phyloP scores from a whole-genome alignment of 805 yeast species.

The Saccharomycopsis microspora region DNA sequence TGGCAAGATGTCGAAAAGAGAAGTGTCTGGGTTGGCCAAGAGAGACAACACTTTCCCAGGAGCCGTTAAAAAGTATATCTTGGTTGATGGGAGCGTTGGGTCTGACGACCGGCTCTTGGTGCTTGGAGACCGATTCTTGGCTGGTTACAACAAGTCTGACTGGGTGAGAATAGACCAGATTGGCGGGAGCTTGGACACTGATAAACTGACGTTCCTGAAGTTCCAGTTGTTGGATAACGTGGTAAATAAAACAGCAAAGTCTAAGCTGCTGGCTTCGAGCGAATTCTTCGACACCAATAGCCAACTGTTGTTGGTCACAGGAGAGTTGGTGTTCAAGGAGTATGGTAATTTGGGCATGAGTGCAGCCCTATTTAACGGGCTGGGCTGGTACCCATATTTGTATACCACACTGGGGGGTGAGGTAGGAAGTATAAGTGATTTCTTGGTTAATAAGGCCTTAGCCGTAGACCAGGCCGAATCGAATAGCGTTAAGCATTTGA shows the following conservation, averaged over 20 bases:
- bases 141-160: slow-evolving; percentile 20
- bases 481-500: slow-evolving; percentile 18
- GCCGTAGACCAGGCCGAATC: slow-evolving; percentile 18
- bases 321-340: slow-evolving; percentile 34
- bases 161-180: slow-evolving; percentile 13
- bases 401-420: slow-evolving; percentile 28
- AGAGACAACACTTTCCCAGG: slow-evolving; percentile 23
- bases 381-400: slow-evolving; percentile 53
- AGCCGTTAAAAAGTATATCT: slow-evolving; percentile 30
- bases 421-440: slow-evolving; percentile 18
- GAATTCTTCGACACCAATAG: slow-evolving; percentile 30
- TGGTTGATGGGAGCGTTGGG: slow-evolving; percentile 28
- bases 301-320: slow-evolving; percentile 44
- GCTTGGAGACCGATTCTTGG: slow-evolving; percentile 28
- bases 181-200: slow-evolving; percentile 4
- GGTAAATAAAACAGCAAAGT: slow-evolving; percentile 20
- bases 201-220: slow-evolving; percentile 11
- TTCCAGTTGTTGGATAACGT: slow-evolving; percentile 22
- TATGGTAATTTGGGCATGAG: slow-evolving; percentile 42
- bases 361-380: slow-evolving; percentile 55
- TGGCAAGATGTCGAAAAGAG: slow-evolving; percentile 15
- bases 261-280: neutral
- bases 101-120: slow-evolving; percentile 20
- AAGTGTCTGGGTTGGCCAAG: slow-evolving; percentile 1
- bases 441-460: slow-evolving; percentile 28